Evolutionary conservation across 2,329 filamentous ascomycete genomes (phyloP).

Genomic region (Claviceps sp.): DNA sequence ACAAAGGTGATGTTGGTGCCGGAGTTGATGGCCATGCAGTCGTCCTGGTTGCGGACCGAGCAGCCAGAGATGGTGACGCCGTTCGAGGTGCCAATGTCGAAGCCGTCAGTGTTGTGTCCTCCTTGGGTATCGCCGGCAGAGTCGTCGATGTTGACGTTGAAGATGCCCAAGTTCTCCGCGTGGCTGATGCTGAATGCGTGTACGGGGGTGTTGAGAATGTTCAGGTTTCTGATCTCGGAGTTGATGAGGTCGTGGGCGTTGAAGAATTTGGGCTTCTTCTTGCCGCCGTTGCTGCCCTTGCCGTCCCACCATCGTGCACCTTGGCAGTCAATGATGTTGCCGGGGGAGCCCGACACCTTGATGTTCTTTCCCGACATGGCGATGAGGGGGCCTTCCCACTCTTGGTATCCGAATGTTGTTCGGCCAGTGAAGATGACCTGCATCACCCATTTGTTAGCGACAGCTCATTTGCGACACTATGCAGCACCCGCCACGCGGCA

Average conservation of each 20-base stretch:
- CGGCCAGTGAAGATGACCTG: neutral
- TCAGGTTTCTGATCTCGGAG: neutral
- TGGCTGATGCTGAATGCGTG: neutral
- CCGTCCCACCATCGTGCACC: conserved; percentile 49
- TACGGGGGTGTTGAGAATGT: neutral
- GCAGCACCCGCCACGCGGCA: no score
- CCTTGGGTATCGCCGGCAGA: neutral
- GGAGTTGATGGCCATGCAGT: conserved; percentile 3
- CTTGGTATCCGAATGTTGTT: neutral
- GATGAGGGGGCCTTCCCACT: neutral
- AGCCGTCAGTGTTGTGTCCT: conserved; percentile 1
- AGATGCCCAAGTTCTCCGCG: neutral
- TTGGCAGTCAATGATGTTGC: conserved; percentile 37
- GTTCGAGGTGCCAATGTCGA: neutral
- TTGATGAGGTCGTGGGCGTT: conserved; percentile 26
- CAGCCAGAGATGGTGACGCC: neutral
- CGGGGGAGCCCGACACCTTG: neutral
- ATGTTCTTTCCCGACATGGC: neutral
- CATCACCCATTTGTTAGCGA: neutral
- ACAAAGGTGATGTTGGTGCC: neutral
- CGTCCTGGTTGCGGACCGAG: neutral
- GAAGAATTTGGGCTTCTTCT: conserved; percentile 51
- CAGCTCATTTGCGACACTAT: no score
- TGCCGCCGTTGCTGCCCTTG: conserved; percentile 43
- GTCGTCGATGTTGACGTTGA: conserved; percentile 1